phyloP scores from a whole-genome alignment of 73 alveolate species.

The Breviolum minutum region DNA sequence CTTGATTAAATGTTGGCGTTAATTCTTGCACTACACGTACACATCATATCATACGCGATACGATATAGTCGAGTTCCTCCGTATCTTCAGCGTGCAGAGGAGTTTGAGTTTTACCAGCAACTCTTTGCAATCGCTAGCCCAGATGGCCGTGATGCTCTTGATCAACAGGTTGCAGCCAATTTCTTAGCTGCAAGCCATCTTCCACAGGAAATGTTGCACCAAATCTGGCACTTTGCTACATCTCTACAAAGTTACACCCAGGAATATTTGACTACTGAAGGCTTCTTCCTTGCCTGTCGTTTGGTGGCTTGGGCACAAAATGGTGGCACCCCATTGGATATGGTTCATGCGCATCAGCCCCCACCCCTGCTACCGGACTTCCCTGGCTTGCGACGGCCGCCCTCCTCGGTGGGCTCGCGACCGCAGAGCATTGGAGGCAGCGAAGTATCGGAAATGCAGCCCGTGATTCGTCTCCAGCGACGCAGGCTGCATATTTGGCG shows the following conservation, averaged over 20 bases:
- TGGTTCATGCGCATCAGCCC: conserved; percentile 38
- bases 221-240: conserved; percentile 65
- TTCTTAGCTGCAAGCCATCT: conserved; percentile 21
- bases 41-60: too few species aligned
- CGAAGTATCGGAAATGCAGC: conserved; percentile 65
- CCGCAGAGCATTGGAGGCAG: conserved; percentile 52
- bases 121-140: conserved; percentile 72
- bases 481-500: not conserved
- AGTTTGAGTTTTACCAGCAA: conserved; percentile 74
- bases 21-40: not conserved
- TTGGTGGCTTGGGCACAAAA: conserved; percentile 86
- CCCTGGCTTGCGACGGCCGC: conserved; percentile 51
- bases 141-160: conserved; percentile 45
- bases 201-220: conserved; percentile 37
- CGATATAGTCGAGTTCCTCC: too few species aligned
- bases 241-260: conserved; percentile 32
- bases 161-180: conserved; percentile 39
- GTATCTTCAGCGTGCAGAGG: not conserved
- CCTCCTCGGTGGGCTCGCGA: conserved; percentile 49
- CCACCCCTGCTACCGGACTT: conserved; percentile 73
- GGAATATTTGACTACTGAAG: conserved; percentile 42
- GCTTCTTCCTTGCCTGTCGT: conserved; percentile 78
- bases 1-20: not conserved
- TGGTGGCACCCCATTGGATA: conserved; percentile 51
- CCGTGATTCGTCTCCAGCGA: conserved; percentile 45